A percentile compares a stretch with the other conserved stretches of the same genome.
Conservation (phyloP, 371 early-diverging fungal genomes). For the Mucor circinelloides region DNA sequence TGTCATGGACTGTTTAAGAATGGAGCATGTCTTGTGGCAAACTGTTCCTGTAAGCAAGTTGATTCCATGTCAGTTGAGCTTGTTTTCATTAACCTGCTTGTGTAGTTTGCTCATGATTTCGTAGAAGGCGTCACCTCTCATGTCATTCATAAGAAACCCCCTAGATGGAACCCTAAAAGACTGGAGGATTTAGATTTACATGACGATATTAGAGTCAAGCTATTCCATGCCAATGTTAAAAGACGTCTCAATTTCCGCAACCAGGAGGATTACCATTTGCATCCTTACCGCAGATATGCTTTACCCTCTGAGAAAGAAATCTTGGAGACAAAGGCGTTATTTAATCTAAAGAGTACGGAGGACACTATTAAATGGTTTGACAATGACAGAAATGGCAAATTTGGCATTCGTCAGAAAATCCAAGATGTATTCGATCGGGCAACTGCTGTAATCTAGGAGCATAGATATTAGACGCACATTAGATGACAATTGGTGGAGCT, state of each 20-base stretch:
- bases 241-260: constrained; percentile 51
- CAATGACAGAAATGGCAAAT: constrained; percentile 52
- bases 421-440: constrained; percentile 55
- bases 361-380: constrained; percentile 68
- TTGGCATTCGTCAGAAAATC: constrained; percentile 69
- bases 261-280: constrained; percentile 64
- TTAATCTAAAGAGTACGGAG: constrained; percentile 42
- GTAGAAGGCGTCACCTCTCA: constrained; percentile 70
- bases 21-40: constrained; percentile 77
- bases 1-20: constrained; percentile 49
- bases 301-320: constrained; percentile 85
- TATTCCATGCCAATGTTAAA: constrained; percentile 26
- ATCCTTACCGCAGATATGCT: constrained; percentile 53
- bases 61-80: not conserved
- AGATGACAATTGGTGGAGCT: not conserved
- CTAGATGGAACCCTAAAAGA: constrained; percentile 75
- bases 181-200: constrained; percentile 53
- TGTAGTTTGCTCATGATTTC: constrained; percentile 61
- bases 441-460: not conserved
- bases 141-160: constrained; percentile 26
- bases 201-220: constrained; percentile 21
- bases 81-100: not conserved
- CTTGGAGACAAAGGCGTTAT: constrained; percentile 42
- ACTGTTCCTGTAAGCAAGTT: constrained; percentile 60
- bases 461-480: too few species aligned